A percentile compares a stretch with the other conserved stretches of the same genome.
These are phyloP conservation scores for Ensete glaucum DNA, from an alignment of 176 grass and related monocot species.

Conservation along the genomic window DNA sequence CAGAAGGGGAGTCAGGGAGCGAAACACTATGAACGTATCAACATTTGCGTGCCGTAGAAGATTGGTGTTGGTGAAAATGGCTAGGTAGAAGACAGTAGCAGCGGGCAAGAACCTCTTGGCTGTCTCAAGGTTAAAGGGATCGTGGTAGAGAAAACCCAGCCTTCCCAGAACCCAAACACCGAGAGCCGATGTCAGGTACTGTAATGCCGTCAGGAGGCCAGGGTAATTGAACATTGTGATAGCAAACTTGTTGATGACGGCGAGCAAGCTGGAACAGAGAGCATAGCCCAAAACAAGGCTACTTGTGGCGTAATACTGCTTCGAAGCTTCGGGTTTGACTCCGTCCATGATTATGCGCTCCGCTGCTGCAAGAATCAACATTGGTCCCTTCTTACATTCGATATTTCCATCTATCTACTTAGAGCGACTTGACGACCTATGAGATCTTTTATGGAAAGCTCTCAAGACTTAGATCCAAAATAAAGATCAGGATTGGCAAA, in stretches of 20 bases:
- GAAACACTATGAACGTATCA: neutral
- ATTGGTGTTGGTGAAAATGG: conserved; percentile 2
- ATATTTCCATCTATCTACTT: too few species aligned
- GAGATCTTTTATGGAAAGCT: too few species aligned
- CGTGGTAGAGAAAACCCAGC: too few species aligned
- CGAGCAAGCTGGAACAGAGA: conserved; percentile 7
- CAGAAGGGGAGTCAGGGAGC: too few species aligned
- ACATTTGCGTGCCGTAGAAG: neutral
- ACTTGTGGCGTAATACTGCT: neutral
- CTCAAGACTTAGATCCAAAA: too few species aligned
- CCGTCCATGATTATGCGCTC: neutral
- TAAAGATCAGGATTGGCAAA: too few species aligned
- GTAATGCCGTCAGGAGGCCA: neutral
- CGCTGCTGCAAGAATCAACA: neutral
- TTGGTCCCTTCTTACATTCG: too few species aligned
- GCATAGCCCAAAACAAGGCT: conserved; percentile 8
- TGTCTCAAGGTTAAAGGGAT: neutral
- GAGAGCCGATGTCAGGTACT: conserved; percentile 5
- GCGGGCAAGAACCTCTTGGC: conserved; percentile 1
- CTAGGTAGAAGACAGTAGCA: neutral
- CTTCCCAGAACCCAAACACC: too few species aligned
- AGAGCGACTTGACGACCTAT: too few species aligned
- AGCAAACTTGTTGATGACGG: conserved; percentile 1
- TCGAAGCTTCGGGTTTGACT: neutral
- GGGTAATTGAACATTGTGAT: conserved; percentile 4